Base-by-base conservation (phyloP, 1,284 basidiomycete genomes). In the Trichosporon sp. region DNA sequence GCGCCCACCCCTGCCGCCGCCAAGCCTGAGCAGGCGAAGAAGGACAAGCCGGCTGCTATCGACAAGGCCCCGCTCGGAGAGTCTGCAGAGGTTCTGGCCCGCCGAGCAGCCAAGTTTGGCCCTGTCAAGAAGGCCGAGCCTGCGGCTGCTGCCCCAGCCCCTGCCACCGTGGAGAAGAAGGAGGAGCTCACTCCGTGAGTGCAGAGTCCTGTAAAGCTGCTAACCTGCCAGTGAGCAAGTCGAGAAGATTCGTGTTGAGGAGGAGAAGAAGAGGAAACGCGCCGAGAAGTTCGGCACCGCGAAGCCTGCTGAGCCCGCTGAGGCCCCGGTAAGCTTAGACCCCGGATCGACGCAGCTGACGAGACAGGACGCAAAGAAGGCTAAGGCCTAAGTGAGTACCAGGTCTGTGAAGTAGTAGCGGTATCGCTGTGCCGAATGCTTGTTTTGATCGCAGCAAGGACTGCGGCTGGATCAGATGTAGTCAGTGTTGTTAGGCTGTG, bases 181-280 rank as follows among this genome's bases (percentile, higher is more conserved):
- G 58, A 35, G 25, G 78, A 79, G 72, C 63, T 81, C 9, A 75
- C 75, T 35, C 77, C 78, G 79, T 80, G 65, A 70, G 79, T 76
- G 3, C 12, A 31, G 12, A 1, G 25, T n/a, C 65, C 3, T 31
- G 42, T 21, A 6, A 12, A 63, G 21, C 0, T 2, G 35, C 72
- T 76, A 65, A 73, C 64, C 23, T 23, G 7, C 44, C 68, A 82
- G 80, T 64, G 77, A 76, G 66, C 69, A 74, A 70, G 74, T 73
- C 7, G 77, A 76, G 58, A 72, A 76, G 70, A 67, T 77, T 23
- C 77, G 77, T 1, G 66, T 70, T 13, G 82, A 85, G 58, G 84
- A 84, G 70, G 83, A 84, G 76, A 84, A 82, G 81, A 84, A 84
- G 77, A 73, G 83, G 62, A 84, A 85, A 76, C 73, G 84, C 44